phyloP scores from a whole-genome alignment of 768 basidiomycete species.

The Russula griseocarnosa region DNA sequence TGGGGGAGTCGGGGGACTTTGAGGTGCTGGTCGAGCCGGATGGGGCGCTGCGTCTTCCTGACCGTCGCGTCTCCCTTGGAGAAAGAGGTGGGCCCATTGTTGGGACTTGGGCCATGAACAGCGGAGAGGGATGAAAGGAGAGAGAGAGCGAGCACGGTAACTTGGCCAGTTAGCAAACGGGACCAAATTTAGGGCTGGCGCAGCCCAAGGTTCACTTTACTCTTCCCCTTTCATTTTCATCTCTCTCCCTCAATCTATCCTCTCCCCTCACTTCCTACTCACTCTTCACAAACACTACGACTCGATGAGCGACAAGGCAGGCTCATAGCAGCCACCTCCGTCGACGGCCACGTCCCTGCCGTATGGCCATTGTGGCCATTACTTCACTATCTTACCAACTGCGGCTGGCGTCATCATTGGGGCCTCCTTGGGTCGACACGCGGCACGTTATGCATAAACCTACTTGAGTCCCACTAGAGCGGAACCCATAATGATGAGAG shows the following conservation, averaged over 20 bases:
- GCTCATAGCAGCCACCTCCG: neutral
- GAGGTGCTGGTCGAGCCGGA: slow-evolving; percentile 63
- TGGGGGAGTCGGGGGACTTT: slow-evolving; percentile 69
- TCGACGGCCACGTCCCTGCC: slow-evolving; percentile 6
- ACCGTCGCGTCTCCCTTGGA: slow-evolving; percentile 72
- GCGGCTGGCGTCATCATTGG: neutral
- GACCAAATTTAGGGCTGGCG: slow-evolving; percentile 5
- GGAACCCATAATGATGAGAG: neutral
- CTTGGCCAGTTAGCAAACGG: slow-evolving; percentile 11
- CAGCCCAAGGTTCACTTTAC: slow-evolving; percentile 4
- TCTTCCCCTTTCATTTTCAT: neutral
- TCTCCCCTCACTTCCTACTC: neutral
- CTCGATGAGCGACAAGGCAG: neutral
- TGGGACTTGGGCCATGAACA: slow-evolving; percentile 55
- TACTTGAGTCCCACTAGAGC: neutral
- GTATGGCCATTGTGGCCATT: neutral
- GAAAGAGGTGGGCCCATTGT: slow-evolving; percentile 76
- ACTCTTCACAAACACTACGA: neutral
- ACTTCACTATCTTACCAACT: neutral
- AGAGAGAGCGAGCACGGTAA: slow-evolving; percentile 20
- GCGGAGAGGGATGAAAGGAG: slow-evolving; percentile 15
- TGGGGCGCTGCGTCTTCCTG: slow-evolving; percentile 67
- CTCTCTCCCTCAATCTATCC: neutral
- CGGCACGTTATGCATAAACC: neutral
- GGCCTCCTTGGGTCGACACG: neutral